Evolutionary conservation across 352 stramenopile species (phyloP).

Genomic region (Albugo laibachii): DNA sequence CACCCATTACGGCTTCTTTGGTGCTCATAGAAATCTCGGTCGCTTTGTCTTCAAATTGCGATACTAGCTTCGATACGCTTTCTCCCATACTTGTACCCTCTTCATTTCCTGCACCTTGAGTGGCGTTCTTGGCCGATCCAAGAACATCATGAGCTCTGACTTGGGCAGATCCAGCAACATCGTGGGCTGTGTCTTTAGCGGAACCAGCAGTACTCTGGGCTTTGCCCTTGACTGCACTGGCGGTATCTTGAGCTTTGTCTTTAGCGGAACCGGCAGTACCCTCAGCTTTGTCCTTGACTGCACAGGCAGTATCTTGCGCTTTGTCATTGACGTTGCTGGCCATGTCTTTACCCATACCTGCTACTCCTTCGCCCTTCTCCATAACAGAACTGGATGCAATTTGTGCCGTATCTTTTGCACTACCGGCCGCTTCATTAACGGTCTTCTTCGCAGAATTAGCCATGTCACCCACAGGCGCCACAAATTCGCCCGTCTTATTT

Average conservation of each 20-base stretch:
- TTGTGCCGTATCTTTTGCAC: constrained; percentile 5
- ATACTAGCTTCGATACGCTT: constrained; percentile 5
- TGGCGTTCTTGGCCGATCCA: constrained; percentile 1
- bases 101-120: too few species aligned
- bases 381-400: constrained; percentile 1
- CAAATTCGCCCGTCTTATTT: constrained; percentile 7
- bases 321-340: constrained; percentile 8
- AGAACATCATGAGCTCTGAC: constrained; percentile 4
- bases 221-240: neutral
- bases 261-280: neutral
- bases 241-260: too few species aligned
- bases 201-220: constrained; percentile 10
- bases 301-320: constrained; percentile 1
- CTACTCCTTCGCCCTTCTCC: constrained; percentile 2
- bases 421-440: constrained; percentile 2
- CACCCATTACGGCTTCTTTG: constrained; percentile 8
- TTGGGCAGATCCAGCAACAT: constrained; percentile 9
- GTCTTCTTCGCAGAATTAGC: constrained; percentile 9
- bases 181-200: constrained; percentile 13
- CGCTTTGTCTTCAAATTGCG: constrained; percentile 5
- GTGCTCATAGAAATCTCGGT: constrained; percentile 6
- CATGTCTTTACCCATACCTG: constrained; percentile 1
- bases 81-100: constrained; percentile 4
- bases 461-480: neutral
- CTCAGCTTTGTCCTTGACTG: constrained; percentile 5